Base-by-base conservation (phyloP, 495 filamentous ascomycete genomes). In the Penicillium daleae region DNA sequence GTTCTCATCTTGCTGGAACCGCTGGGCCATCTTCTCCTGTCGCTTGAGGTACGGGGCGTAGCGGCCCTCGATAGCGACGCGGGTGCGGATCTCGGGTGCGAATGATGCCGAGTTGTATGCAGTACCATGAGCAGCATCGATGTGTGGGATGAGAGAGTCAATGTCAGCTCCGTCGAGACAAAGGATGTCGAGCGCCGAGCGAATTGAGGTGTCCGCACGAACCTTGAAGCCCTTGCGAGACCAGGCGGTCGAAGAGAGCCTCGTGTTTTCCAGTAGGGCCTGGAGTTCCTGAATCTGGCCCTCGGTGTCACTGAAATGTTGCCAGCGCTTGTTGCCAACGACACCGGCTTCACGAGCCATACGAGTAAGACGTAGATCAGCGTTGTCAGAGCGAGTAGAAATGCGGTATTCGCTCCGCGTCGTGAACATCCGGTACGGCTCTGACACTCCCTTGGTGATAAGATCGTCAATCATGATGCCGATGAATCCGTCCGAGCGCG, bases 401-500 rank as follows among this genome's bases (percentile, higher is more conserved):
- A 99, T 93, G 52, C 95, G 91, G 78, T 96, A 99, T 75, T 99
- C 95, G 78, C 88, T 93, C 59, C 95, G 89, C 19, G 92, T 92
- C 8, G 95, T 98, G 81, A 99, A 99, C 96, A 99, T 98, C 62
- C 95, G 87, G 78, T 99, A 99, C 0, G 95, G 95, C 76, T 99
- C 95, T 9, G 90, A 92, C 13, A 99, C 94, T 49, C 95, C 95
- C 76, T 97, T 98, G 32, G 95, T 99, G 75, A 97, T 88, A 48
- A 99, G 87, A 73, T 99, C 95, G 76, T 99, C 95, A 73, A 99
- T 95, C 95, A 99, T 97, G 77, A 99, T 89, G 56, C 95, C 95
- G 72, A 99, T 97, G 72, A 97, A 99, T 17, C 90, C 92, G 74
- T 98, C 95, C 13, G 89, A 88, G 59, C 95, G 83, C n/a, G 84